Evolutionary conservation across 2,329 filamentous ascomycete species (phyloP), one percentile per base, ranked within the genome.

Genomic region (Aspergillus sclerotialis): DNA sequence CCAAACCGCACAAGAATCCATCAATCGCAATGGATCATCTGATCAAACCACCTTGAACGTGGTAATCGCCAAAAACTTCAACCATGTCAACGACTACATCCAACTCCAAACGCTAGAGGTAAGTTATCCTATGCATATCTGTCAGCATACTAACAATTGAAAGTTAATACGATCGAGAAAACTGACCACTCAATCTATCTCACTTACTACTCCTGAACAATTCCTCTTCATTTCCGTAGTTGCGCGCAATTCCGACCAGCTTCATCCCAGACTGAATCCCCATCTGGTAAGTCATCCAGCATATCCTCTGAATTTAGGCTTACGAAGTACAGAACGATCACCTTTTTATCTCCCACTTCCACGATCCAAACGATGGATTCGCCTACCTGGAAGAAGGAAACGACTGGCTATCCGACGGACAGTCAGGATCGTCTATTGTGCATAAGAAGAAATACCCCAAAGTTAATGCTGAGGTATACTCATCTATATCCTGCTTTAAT

Each of bases 331-430:
- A 70, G 59, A 93, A 88, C 49, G 87, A 96, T 39, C 78, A 84
- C 44, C 82, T 96, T 46, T 86, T 88, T 55, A 80, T 96, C 38
- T 90, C 85, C 0, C 89, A 96, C 58, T 85, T 80, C 65, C 88
- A 96, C 51, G 74, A 81, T 37, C 69, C 75, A 4, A 67, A 72
- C 2, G 78, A 90, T 54, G 85, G 82, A 0, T 82, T 88, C 42
- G 72, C 79, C 4, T 84, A 92, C 43, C 60, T 90, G 1, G 84
- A 93, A 39, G 80, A 85, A 23, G 63, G 61, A 13, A 63, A 68
- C 15, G 53, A 55, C 8, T 59, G 52, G 49, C 42, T 60, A 5
- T 57, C 55, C 6, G 56, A 62, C 35, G 55, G 55, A 12, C 52
- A 57, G 12, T 62, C 63, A 4, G 40, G 55, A 24, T 58, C 61